These are phyloP conservation scores for Verruconis gallopava DNA, from an alignment of 2,329 filamentous ascomycete species.

Conservation along the genomic window DNA sequence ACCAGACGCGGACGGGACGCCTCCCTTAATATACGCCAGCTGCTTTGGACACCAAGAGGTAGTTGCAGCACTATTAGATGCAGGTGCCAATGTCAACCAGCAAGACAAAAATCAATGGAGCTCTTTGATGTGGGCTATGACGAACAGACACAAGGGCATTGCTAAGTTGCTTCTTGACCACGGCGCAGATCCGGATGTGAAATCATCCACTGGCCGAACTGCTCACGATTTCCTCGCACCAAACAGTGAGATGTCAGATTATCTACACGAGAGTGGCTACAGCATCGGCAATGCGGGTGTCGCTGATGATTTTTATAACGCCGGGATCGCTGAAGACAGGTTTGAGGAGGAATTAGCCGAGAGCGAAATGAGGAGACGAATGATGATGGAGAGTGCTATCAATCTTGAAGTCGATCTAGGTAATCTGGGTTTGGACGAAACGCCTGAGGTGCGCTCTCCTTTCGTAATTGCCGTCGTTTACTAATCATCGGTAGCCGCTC, in stretches of 20 bases:
- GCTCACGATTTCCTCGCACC: conserved; percentile 93
- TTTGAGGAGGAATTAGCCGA: conserved; percentile 98
- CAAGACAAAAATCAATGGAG: conserved; percentile 97
- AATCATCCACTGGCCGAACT: conserved; percentile 84
- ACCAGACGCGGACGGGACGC: conserved; percentile 85
- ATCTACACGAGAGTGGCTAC: conserved; percentile 89
- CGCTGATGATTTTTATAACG: conserved; percentile 83
- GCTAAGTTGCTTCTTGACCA: conserved; percentile 86
- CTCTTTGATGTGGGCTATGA: conserved; percentile 99
- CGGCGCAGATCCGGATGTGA: conserved; percentile 88
- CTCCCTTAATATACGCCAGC: conserved; percentile 93
- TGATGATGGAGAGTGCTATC: conserved; percentile 98
- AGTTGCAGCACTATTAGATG: conserved; percentile 69
- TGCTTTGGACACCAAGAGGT: conserved; percentile 94
- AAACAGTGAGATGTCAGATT: conserved; percentile 92
- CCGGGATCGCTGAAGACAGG: conserved; percentile 79
- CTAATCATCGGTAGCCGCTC: conserved; percentile 34
- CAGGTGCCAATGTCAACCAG: conserved; percentile 77
- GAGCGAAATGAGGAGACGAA: conserved; percentile 83
- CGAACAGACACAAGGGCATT: conserved; percentile 91
- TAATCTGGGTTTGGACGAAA: conserved; percentile 90
- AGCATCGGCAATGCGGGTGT: conserved; percentile 69
- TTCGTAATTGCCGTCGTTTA: conserved; percentile 16
- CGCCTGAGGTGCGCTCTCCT: conserved; percentile 55
- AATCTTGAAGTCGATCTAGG: conserved; percentile 94